Conservation (phyloP, 1,284 basidiomycete genomes). For the Cerrena zonata region DNA sequence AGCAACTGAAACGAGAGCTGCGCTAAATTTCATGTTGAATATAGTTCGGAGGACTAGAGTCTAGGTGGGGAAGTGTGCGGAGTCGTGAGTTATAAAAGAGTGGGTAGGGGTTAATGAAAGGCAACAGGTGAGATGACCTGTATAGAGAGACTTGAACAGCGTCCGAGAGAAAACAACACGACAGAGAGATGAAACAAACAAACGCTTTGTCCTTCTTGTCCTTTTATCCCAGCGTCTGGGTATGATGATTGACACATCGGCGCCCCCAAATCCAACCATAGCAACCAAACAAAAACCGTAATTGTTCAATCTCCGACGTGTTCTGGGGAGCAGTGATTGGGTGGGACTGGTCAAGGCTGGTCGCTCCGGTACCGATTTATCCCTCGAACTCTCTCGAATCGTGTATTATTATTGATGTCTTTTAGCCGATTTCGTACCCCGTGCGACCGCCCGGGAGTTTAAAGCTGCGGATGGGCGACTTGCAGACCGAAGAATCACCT, state of each 20-base stretch:
- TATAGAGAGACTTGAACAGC: background rate
- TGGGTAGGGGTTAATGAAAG: background rate
- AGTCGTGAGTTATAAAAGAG: background rate
- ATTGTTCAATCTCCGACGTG: background rate
- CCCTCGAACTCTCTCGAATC: no score
- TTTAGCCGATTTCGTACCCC: no score
- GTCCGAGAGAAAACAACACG: background rate
- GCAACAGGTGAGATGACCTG: background rate
- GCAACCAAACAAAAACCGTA: background rate
- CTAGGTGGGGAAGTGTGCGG: background rate
- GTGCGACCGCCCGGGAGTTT: no score
- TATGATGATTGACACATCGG: background rate
- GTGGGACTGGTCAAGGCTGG: no score
- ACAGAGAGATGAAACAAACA: background rate
- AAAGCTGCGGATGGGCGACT: no score
- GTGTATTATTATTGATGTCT: no score
- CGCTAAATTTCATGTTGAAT: slow-evolving; percentile 24
- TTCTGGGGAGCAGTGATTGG: background rate
- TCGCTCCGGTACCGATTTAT: no score
- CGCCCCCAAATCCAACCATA: background rate
- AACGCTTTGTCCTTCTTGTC: background rate
- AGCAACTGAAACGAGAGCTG: slow-evolving; percentile 21
- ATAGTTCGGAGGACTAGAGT: background rate
- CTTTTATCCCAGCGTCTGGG: background rate
- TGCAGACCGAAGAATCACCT: no score